Base-by-base conservation (phyloP, 1,284 basidiomycete genomes). In the Pseudozyma flocculosa region DNA sequence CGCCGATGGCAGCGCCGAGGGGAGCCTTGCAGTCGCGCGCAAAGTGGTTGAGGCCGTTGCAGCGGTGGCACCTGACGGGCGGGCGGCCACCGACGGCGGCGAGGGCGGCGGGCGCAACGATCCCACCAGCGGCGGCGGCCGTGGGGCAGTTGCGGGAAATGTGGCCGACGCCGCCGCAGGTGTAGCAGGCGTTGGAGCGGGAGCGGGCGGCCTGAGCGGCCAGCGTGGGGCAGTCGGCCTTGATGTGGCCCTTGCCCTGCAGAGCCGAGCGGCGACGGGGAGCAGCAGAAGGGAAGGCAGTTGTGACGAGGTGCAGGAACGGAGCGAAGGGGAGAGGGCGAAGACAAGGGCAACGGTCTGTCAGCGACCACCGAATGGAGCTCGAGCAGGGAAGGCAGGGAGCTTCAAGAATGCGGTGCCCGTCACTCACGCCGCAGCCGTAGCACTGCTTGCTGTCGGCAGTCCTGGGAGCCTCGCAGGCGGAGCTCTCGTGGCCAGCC, bases 381-480 rank as follows among this genome's bases (percentile, higher is more conserved):
- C n/a, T n/a, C n/a, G n/a, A n/a, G n/a, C n/a, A n/a, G n/a, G n/a
- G n/a, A n/a, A n/a, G n/a, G n/a, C n/a, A n/a, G n/a, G n/a, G n/a
- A n/a, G n/a, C n/a, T n/a, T n/a, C n/a, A n/a, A n/a, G n/a, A n/a
- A n/a, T n/a, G n/a, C n/a, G n/a, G n/a, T n/a, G n/a, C n/a, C n/a
- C n/a, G n/a, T n/a, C 38, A 37, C 38, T 40, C 37, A 40, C 61
- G 10, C 65, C 61, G 43, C 65, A 68, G 43, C 59, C 56, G 50
- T 64, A 61, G 61, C 65, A 68, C 45, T 67, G 56, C 43, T 70
- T 70, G 43, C 60, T 48, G 2, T 63, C 60, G 15, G 59, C 45
- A 3, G 56, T 66, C 4, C 55, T 54, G 4, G 67, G 67, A 2
- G 55, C 52, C 7, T 55, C 46, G 22, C 66, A 69, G 23, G 55